phyloP scores from a whole-genome alignment of 352 stramenopile species.

The Pythium phragmiticola region DNA sequence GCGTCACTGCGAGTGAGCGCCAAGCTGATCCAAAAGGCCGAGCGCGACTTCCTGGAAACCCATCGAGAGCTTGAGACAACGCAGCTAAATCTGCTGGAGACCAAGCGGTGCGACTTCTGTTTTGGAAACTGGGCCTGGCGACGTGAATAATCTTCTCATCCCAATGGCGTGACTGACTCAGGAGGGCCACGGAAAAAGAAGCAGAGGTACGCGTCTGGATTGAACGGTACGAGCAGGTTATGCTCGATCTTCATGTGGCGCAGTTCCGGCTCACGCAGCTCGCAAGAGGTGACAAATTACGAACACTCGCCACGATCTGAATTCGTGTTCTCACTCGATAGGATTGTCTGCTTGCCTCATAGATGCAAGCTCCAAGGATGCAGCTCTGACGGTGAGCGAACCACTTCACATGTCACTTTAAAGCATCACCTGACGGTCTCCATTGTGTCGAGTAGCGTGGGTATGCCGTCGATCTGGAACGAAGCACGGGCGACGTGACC shows the following conservation, averaged over 20 bases:
- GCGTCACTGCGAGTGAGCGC: constrained; percentile 62
- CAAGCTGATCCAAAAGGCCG: constrained; percentile 74
- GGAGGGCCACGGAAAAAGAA: constrained; percentile 48
- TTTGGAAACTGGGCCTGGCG: not conserved
- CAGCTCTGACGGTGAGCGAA: constrained; percentile 45
- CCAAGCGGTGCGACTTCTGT: constrained; percentile 42
- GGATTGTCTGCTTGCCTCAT: not conserved
- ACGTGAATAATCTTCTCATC: not conserved
- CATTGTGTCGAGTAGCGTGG: constrained; percentile 36
- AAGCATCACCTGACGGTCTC: not conserved
- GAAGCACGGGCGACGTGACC: constrained; percentile 27
- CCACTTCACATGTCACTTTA: not conserved
- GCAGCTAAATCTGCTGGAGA: constrained; percentile 64
- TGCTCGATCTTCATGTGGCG: constrained; percentile 77
- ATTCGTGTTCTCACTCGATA: not conserved
- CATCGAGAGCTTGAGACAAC: constrained; percentile 66
- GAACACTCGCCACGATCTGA: not conserved
- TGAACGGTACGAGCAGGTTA: constrained; percentile 80
- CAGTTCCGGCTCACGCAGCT: constrained; percentile 69
- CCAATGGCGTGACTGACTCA: constrained; percentile 8
- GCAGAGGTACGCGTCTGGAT: constrained; percentile 69
- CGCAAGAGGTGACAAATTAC: constrained; percentile 42
- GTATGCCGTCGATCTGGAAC: constrained; percentile 47
- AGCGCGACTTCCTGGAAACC: constrained; percentile 69
- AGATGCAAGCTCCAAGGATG: constrained; percentile 72